phyloP scores from a whole-genome alignment of 208 protist genomes.

The Acanthamoeba triangularis region DNA sequence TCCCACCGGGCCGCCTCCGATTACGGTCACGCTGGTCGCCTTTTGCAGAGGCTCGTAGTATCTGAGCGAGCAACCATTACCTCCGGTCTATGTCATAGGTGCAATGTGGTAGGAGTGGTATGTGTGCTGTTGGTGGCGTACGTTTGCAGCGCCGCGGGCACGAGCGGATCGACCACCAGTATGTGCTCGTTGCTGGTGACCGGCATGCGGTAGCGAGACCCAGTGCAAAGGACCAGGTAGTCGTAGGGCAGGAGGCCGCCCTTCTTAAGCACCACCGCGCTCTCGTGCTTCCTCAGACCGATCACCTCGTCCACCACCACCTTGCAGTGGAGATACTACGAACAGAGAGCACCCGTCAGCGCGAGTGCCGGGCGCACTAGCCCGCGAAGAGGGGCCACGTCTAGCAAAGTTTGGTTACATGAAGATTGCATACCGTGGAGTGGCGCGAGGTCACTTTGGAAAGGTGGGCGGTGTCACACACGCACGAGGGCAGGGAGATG shows the following conservation, averaged over 20 bases:
- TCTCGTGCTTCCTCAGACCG: slow-evolving; percentile 11
- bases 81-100: neutral
- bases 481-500: slow-evolving; percentile 78
- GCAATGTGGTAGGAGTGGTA: neutral
- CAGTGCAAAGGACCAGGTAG: slow-evolving; percentile 39
- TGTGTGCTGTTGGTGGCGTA: neutral
- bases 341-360: no score
- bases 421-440: neutral
- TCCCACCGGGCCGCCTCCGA: slow-evolving; percentile 81
- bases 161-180: neutral
- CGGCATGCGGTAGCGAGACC: neutral
- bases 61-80: neutral
- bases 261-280: slow-evolving; percentile 20
- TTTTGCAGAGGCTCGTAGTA: neutral
- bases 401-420: neutral
- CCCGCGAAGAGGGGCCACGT: neutral
- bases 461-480: slow-evolving; percentile 12
- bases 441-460: slow-evolving; percentile 22
- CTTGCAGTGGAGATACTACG: slow-evolving; percentile 53
- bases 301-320: slow-evolving; percentile 1
- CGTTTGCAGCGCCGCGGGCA: neutral
- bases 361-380: no score
- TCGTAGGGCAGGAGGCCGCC: slow-evolving; percentile 36
- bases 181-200: neutral
- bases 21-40: slow-evolving; percentile 1